Base-by-base conservation (phyloP, 2,329 filamentous ascomycete species). In the Anthostomella pinea region DNA sequence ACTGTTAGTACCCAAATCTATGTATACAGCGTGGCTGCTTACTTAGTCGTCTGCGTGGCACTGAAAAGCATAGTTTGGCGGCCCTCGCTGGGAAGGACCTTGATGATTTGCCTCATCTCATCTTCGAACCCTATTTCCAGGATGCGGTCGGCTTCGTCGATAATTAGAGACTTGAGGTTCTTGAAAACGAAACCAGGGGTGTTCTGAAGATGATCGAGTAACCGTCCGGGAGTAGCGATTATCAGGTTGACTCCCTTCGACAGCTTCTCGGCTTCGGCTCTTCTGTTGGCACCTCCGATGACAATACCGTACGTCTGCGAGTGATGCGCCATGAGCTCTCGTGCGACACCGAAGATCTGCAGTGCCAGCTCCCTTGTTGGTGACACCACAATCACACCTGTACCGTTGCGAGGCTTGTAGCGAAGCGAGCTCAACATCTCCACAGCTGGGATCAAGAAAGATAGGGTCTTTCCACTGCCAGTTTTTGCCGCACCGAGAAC, bases 1-100 rank as follows among this genome's bases (percentile, higher is more conserved):
- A n/a, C n/a, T n/a, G n/a, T n/a, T n/a, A n/a, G n/a, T n/a, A n/a
- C n/a, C n/a, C n/a, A n/a, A n/a, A n/a, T n/a, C n/a, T n/a, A n/a
- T n/a, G n/a, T n/a, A n/a, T n/a, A n/a, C n/a, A n/a, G n/a, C n/a
- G n/a, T n/a, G n/a, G n/a, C n/a, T n/a, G n/a, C n/a, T n/a, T n/a
- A n/a, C 68, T 98, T 97, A 38, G 91, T 97, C 3, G 93, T 98
- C 65, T 97, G 93, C 4, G 93, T 98, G 10, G 93, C 93, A 10
- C 89, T 96, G 73, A 98, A 98, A n/a, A 98, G 78, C 83, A 95
- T 93, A 0, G 90, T 96, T 66, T 97, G 91, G 42, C 93, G 75
- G 49, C 90, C 81, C 39, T 94, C 83, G 51, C 84, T 85, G 30
- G 90, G 87, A 13, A 97, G 70, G 37, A 97, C 93, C 73, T 94